Base-by-base conservation (phyloP, 2,329 filamentous ascomycete species). In the Beauveria australis region DNA sequence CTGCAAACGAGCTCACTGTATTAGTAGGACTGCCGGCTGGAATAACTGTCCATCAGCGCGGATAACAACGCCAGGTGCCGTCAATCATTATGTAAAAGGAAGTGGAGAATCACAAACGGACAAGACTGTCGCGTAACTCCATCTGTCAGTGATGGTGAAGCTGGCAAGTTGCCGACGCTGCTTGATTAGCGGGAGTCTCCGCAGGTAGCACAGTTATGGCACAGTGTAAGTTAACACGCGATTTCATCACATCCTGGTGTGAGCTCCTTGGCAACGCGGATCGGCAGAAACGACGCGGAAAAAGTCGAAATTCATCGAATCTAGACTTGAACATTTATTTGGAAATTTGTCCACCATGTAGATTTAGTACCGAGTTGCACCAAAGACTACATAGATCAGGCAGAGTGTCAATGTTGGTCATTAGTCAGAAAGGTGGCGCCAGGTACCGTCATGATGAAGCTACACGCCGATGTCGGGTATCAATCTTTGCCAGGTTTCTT, bases 341-440 rank as follows among this genome's bases (percentile, higher is more conserved):
- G 33, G 12, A 5, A 14, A 37, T 37, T 14, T 46, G 2, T 14
- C 1, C 19, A 22, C 4, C 10, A 37, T 37, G 19, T 19, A 46
- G 19, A 19, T 46, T 16, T 4, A 18, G 22, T 14, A 2, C 10
- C 22, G 5, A 37, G 2, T 12, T 43, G 2, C 22, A 53, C 22
- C 37, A n/a, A n/a, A 16, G 14, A 33, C 49, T 10, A 8, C 22
- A 22, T 22, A 22, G 22, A 22, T 22, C 49, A 24, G 10, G n/a
- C 19, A 40, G 30, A 26, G 19, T 53, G 19, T 3, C 2, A 22
- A 40, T 40, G 24, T 16, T 24, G 19, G 37, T 18, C 6, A 46
- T 55, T 55, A 46, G 53, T 55, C 53, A 55, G 53, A 55, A 46
- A 55, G 53, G 53, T 55, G 53, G 53, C 24, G 7, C 53, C 40